Evolutionary conservation across 2,329 filamentous ascomycete species (phyloP), one percentile per base, ranked within the genome.

Genomic region (Pyrenochaeta sp.): DNA sequence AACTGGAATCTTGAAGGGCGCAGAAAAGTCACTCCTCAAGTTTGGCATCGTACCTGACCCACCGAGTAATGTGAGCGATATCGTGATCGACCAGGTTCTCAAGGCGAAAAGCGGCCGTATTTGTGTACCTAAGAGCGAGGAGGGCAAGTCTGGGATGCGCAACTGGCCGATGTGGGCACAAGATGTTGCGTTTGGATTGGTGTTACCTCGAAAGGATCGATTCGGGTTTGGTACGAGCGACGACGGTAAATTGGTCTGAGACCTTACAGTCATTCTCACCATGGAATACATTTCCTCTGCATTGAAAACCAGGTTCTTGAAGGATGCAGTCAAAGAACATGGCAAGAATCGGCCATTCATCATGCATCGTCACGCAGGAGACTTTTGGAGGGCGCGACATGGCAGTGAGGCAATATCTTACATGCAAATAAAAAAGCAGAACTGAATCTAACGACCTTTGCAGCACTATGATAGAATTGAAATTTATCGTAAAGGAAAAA

Each of bases 31-130:
- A 6, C 38, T 63, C 7, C 26, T 50, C 2, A 51, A 51, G 17
- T 36, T 34, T 7, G 55, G 63, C 7, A 48, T 61, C 20, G 15
- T 43, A 18, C 48, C 53, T 2, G 49, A 55, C 24, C 44, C 53
- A 2, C 53, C 65, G 6, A 48, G 19, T 11, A 50, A 60, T 9
- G 61, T 67, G 2, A 43, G 51, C 7, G 48, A 59, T 20, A 20
- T 49, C 2, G 58, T 68, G 1, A 35, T 65, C 10, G 44, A 60
- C 35, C 61, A 67, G 26, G 63, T 67, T 1, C 15, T 67, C 6
- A 47, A 36, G 7, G 62, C 41, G 11, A 42, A 44, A 34, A 61
- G 60, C 19, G 65, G 62, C 7, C 40, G 58, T 6, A 18, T 67
- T 1, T 44, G 42, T 35, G 52, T 65, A 3, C 65, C 63, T 3